These are phyloP conservation scores for Orbilia ellipsospora DNA, from an alignment of 2,329 filamentous ascomycete species.

Conservation along the genomic window DNA sequence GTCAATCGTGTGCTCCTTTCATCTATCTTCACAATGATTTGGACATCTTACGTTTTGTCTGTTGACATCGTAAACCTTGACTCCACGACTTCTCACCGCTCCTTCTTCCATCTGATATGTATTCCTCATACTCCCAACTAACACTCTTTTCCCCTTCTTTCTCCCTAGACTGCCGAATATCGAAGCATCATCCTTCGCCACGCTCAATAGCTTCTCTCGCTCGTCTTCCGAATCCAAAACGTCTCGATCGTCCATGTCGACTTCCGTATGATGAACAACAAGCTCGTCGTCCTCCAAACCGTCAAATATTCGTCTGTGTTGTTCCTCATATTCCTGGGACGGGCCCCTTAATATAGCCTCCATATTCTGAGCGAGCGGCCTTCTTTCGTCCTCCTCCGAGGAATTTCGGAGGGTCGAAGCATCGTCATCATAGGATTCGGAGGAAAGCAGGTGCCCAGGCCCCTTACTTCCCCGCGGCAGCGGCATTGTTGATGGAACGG, in stretches of 20 bases:
- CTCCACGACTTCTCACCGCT: conserved; percentile 26
- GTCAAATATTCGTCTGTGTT: conserved; percentile 64
- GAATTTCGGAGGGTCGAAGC: conserved; percentile 73
- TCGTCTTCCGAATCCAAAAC: conserved; percentile 82
- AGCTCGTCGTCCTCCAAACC: conserved; percentile 73
- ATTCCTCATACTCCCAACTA: conserved; percentile 57
- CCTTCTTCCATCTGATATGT: conserved; percentile 56
- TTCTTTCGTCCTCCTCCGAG: conserved; percentile 71
- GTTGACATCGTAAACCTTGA: conserved; percentile 52
- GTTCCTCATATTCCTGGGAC: conserved; percentile 53
- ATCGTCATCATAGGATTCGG: conserved; percentile 75
- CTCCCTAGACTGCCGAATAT: conserved; percentile 58
- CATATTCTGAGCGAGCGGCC: conserved; percentile 81
- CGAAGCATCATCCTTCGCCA: conserved; percentile 52
- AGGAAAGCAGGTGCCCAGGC: conserved; percentile 68
- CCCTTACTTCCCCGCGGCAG: conserved; percentile 50
- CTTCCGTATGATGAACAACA: conserved; percentile 66
- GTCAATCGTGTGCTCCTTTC: conserved; percentile 7
- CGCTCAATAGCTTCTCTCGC: conserved; percentile 70
- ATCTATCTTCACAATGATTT: conserved; percentile 3
- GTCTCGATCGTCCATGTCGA: conserved; percentile 75
- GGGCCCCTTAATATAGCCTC: conserved; percentile 61
- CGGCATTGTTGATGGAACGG: conserved; percentile 35
- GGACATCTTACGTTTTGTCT: conserved; percentile 37
- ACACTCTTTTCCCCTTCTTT: conserved; percentile 57